Evolutionary conservation across 2,329 filamentous ascomycete genomes (phyloP), one percentile per base, ranked within the genome.

Genomic region (Colletotrichum cereale): DNA sequence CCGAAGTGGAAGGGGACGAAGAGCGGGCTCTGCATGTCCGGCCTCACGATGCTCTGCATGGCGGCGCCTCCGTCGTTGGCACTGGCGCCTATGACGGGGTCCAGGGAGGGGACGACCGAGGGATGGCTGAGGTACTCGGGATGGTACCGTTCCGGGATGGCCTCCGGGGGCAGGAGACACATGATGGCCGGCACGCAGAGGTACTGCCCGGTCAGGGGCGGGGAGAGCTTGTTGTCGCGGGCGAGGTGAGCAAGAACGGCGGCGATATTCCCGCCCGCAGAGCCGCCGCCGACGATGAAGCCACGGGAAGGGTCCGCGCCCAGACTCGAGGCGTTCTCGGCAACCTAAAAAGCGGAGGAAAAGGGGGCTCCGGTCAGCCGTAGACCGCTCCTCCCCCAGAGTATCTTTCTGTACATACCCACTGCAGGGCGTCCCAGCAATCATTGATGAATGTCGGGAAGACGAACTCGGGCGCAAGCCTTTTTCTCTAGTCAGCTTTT

Each of bases 241-340:
- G 82, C 80, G 0, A 83, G 74, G 58, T 86, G 82, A 1, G 84
- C 80, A 1, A 87, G 79, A 0, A 83, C 83, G 0, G 83, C 83
- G 0, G 84, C 80, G 64, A 88, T 82, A 72, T 87, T 87, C 16
- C 84, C 86, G 3, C 86, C 86, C 0, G 86, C 86, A 1, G 84
- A 86, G 8, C 83, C 84, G n/a, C 86, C 86, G 7, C 85, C 84
- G 0, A 88, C 75, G 29, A 87, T 79, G 70, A 88, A 84, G 11
- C 85, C 85, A 52, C 79, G 80, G 5, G 76, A 73, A 3, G 85
- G 81, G 53, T 86, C 79, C 1, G 83, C 82, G 3, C 79, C 76
- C 16, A 87, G 61, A 75, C 79, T 77, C 14, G 1, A n/a, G 1
- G 1, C 34, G 14, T 70, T 29, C 5, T 71, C 50, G 44, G 72